Conservation (phyloP, 1,284 basidiomycete genomes). For the Uromyces viciae-fabae region DNA sequence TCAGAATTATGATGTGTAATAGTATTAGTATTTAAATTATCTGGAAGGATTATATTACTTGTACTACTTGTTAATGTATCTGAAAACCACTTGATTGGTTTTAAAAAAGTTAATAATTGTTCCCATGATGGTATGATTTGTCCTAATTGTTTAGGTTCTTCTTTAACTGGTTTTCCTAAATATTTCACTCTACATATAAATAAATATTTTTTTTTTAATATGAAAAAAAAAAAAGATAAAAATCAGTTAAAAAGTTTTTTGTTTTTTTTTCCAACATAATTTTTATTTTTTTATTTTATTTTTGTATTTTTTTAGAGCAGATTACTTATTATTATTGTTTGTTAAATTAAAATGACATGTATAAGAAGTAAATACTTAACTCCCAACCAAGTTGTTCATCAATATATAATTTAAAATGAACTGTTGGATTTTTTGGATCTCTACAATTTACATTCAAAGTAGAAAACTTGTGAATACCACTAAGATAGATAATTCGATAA, state of each 20-base stretch:
- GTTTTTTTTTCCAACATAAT: not conserved
- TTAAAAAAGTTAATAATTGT: conserved; percentile 30
- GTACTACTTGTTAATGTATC: not conserved
- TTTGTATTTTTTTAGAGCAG: no score
- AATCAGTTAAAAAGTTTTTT: not conserved
- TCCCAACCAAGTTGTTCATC: conserved; percentile 65
- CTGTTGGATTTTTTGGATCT: conserved; percentile 61
- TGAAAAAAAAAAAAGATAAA: not conserved
- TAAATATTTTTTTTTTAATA: not conserved
- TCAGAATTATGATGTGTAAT: not conserved
- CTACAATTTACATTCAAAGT: conserved; percentile 71
- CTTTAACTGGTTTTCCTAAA: conserved; percentile 27
- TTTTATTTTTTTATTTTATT: not conserved
- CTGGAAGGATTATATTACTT: not conserved
- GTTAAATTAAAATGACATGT: no score
- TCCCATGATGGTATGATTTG: conserved; percentile 37
- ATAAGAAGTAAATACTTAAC: conserved; percentile 51
- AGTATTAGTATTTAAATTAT: not conserved
- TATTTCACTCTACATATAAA: conserved; percentile 22
- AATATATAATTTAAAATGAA: conserved; percentile 60
- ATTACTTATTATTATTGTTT: no score
- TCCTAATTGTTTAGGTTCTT: conserved; percentile 38
- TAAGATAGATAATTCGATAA: not conserved
- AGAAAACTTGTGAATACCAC: conserved; percentile 59
- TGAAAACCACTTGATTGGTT: conserved; percentile 35